phyloP scores from a whole-genome alignment of 768 basidiomycete species.

The Tricholoma sp. region DNA sequence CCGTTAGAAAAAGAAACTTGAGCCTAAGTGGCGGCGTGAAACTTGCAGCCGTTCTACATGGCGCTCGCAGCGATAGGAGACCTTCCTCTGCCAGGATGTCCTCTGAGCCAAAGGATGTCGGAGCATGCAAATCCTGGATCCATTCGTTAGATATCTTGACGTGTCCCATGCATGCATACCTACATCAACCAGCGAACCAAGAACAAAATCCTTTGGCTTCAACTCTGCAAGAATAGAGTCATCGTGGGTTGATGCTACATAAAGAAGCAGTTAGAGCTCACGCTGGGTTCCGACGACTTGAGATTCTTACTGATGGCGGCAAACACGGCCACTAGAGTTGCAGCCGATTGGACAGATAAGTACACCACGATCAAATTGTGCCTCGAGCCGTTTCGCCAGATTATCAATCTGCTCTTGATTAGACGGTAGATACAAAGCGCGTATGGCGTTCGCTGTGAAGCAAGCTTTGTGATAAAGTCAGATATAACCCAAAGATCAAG shows the following conservation, averaged over 20 bases:
- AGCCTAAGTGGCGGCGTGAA: slow-evolving; percentile 9
- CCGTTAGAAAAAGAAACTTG: slow-evolving; percentile 11
- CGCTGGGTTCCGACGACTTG: no score
- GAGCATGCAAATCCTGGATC: slow-evolving; percentile 30
- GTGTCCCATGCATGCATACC: slow-evolving; percentile 11
- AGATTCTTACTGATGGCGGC: slow-evolving; percentile 7
- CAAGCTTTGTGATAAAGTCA: no score
- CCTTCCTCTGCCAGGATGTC: slow-evolving; percentile 22
- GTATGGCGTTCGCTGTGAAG: background rate
- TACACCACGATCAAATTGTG: slow-evolving; percentile 20
- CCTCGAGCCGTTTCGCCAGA: slow-evolving; percentile 15
- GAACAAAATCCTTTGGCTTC: slow-evolving; percentile 5
- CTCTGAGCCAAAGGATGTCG: slow-evolving; percentile 24
- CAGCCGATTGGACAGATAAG: slow-evolving; percentile 16
- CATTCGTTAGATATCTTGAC: slow-evolving; percentile 12
- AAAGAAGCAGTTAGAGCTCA: background rate
- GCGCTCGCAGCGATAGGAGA: slow-evolving; percentile 17
- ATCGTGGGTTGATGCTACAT: slow-evolving; percentile 8
- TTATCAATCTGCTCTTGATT: slow-evolving; percentile 13
- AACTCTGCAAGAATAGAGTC: slow-evolving; percentile 11
- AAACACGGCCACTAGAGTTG: slow-evolving; percentile 11
- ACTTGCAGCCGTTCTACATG: slow-evolving; percentile 6
- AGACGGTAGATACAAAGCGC: background rate
- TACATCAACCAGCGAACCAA: background rate
- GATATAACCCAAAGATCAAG: no score